Conservation (phyloP, 2,329 filamentous ascomycete species). For the Niveomyces coronatus region DNA sequence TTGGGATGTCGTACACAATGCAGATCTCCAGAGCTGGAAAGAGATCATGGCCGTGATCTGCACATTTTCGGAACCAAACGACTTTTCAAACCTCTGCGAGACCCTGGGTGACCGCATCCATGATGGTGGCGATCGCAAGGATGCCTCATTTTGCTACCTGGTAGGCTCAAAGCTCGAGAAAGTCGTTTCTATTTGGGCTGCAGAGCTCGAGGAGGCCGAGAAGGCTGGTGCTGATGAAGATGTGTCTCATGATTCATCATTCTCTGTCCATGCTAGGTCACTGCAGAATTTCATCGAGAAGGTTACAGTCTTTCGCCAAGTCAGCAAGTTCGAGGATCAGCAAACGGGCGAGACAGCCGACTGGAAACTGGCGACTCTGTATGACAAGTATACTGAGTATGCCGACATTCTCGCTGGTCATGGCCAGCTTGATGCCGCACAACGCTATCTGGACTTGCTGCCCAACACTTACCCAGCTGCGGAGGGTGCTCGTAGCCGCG, state of each 20-base stretch:
- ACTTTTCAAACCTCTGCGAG: conserved; percentile 93
- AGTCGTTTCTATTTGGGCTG: conserved; percentile 88
- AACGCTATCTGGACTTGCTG: conserved; percentile 84
- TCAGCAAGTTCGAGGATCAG: conserved; percentile 79
- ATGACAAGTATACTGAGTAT: conserved; percentile 94
- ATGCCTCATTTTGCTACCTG: conserved; percentile 93
- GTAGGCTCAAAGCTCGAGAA: conserved; percentile 96
- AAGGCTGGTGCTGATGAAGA: conserved; percentile 57
- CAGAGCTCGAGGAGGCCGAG: conserved; percentile 79
- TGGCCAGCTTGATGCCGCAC: conserved; percentile 74
- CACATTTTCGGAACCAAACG: conserved; percentile 82
- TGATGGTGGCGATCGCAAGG: conserved; percentile 67
- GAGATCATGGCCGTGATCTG: conserved; percentile 93
- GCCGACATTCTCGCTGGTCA: conserved; percentile 89
- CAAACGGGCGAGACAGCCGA: conserved; percentile 62
- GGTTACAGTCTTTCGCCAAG: conserved; percentile 90
- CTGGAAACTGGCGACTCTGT: conserved; percentile 83
- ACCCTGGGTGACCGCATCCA: conserved; percentile 84
- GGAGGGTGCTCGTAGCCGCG: conserved; percentile 74
- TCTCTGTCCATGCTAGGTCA: conserved; percentile 81
- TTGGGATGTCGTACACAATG: conserved; percentile 97
- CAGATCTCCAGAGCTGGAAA: conserved; percentile 87
- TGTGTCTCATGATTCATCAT: conserved; percentile 65
- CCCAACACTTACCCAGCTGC: conserved; percentile 76
- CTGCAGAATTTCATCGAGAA: conserved; percentile 96